Conservation (phyloP, 179 eudicot genomes). For the Vitellaria paradoxa region DNA sequence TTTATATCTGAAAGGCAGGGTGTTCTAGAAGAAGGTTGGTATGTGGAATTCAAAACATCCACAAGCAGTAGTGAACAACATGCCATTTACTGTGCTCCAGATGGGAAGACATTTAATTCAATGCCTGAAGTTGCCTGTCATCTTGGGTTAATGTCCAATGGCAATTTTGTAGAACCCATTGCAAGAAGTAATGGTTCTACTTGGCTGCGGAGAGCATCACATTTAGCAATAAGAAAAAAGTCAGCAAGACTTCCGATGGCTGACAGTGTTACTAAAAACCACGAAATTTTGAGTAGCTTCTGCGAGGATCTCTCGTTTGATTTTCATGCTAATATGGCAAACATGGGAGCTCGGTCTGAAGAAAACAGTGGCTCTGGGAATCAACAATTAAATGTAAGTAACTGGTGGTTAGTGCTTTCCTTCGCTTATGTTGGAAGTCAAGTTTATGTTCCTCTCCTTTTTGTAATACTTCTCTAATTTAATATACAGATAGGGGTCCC, state of each 20-base stretch:
- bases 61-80: constrained; percentile 31
- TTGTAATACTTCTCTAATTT: too few species aligned
- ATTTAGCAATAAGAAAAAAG: constrained; percentile 36
- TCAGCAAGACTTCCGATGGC: constrained; percentile 23
- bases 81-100: constrained; percentile 55
- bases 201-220: constrained; percentile 31
- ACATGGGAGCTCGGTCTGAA: constrained; percentile 25
- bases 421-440: neutral
- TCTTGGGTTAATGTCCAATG: constrained; percentile 40
- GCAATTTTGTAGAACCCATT: constrained; percentile 27
- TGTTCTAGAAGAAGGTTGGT: constrained; percentile 44
- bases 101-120: constrained; percentile 44
- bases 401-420: neutral
- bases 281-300: constrained; percentile 19
- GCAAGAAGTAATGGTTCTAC: constrained; percentile 35
- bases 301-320: constrained; percentile 22
- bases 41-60: constrained; percentile 37
- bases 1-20: constrained; percentile 44
- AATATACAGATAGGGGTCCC: too few species aligned
- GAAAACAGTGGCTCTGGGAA: constrained; percentile 29
- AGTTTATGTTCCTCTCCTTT: too few species aligned
- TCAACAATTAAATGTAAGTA: constrained; percentile 40
- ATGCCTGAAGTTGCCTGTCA: constrained; percentile 52
- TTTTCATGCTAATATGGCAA: constrained; percentile 17
- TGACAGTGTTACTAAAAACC: constrained; percentile 28